Evolutionary conservation across 2,329 filamentous ascomycete species (phyloP).

Genomic region (Paraphoma chrysanthemicola): DNA sequence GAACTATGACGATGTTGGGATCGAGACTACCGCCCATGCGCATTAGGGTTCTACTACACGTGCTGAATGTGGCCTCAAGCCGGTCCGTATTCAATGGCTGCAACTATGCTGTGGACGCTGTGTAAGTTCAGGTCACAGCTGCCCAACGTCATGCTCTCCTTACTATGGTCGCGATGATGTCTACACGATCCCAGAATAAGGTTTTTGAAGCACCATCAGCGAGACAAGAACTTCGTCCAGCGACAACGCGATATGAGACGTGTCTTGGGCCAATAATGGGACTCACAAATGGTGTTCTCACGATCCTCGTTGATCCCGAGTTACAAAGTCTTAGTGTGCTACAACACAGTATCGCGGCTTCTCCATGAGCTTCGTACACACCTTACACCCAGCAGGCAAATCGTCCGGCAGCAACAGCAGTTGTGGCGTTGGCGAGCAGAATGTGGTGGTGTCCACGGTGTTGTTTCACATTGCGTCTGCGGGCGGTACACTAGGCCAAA

Average conservation of each 20-base stretch:
- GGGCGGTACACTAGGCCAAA: slow-evolving; percentile 17
- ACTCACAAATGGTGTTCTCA: neutral
- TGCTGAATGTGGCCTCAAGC: slow-evolving; percentile 9
- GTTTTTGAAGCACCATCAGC: neutral
- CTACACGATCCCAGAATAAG: neutral
- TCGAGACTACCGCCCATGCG: slow-evolving; percentile 10
- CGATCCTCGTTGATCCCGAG: slow-evolving; percentile 10
- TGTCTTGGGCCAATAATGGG: slow-evolving; percentile 26
- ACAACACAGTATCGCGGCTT: slow-evolving; percentile 19
- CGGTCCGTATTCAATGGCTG: slow-evolving; percentile 12
- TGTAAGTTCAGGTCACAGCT: neutral
- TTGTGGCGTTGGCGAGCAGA: slow-evolving; percentile 44
- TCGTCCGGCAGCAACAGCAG: slow-evolving; percentile 14
- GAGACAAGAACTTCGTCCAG: neutral
- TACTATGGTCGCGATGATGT: neutral
- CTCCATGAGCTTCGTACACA: slow-evolving; percentile 12
- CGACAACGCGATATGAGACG: slow-evolving; percentile 33
- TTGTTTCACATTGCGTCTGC: slow-evolving; percentile 40
- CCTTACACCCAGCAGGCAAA: neutral
- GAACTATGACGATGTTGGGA: slow-evolving; percentile 29
- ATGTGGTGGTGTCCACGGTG: slow-evolving; percentile 16
- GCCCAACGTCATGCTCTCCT: neutral
- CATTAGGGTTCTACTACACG: slow-evolving; percentile 15
- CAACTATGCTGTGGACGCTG: slow-evolving; percentile 16
- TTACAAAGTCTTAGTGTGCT: slow-evolving; percentile 10